phyloP scores from a whole-genome alignment of 139 green algal species.

The Chlamydomonas eustigma region DNA sequence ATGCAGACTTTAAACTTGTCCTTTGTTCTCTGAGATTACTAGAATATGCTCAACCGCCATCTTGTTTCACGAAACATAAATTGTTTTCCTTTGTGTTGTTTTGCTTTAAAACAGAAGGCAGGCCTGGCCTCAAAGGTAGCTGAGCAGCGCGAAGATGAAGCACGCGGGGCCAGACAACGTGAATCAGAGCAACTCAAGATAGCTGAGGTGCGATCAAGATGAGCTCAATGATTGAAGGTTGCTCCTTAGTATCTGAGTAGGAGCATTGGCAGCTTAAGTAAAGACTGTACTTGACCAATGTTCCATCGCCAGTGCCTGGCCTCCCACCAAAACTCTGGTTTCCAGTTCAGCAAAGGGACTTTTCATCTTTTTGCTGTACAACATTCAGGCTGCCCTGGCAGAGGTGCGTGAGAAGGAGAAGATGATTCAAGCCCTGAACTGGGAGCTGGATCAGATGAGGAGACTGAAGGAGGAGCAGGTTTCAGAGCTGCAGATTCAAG shows the following conservation, averaged over 20 bases:
- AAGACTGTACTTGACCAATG: too few relatives aligned
- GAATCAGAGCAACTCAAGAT: conserved; percentile 26
- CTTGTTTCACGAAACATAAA: too few relatives aligned
- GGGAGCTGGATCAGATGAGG: conserved; percentile 28
- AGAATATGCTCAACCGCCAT: too few relatives aligned
- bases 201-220: conserved; percentile 42
- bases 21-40: too few relatives aligned
- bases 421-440: conserved; percentile 13
- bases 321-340: too few relatives aligned
- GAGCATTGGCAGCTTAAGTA: conserved; percentile 7
- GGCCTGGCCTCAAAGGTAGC: conserved; percentile 25
- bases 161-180: conserved; percentile 26
- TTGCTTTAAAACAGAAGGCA: conserved; percentile 53
- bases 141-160: conserved; percentile 35
- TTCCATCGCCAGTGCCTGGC: too few relatives aligned
- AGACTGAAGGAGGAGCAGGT: conserved; percentile 22
- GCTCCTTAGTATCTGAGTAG: too few relatives aligned
- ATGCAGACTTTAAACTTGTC: too few relatives aligned
- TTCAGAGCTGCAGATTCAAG: background rate
- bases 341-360: too few relatives aligned
- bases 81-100: too few relatives aligned
- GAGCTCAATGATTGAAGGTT: too few relatives aligned
- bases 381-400: conserved; percentile 26
- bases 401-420: conserved; percentile 27
- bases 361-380: background rate